These are phyloP conservation scores for Pyrrhoderma lamaoense DNA, from an alignment of 1,284 basidiomycete genomes.

Conservation along the genomic window DNA sequence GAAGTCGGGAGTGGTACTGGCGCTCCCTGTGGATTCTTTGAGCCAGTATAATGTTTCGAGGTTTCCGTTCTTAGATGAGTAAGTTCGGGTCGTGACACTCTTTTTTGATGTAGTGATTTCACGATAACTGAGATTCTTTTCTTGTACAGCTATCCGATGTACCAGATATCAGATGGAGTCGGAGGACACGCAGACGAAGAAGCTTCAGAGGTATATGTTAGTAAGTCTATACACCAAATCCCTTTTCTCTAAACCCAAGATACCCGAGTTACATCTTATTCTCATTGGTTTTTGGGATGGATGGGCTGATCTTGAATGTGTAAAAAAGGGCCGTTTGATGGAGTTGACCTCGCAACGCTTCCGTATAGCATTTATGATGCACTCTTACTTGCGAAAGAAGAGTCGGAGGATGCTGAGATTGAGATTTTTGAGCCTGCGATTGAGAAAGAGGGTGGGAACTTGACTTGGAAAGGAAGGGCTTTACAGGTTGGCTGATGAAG, in stretches of 20 bases:
- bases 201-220: constrained; percentile 9
- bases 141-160: background rate
- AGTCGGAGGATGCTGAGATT: constrained; percentile 12
- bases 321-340: constrained; percentile 13
- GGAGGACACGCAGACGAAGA: constrained; percentile 14
- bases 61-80: too few relatives aligned
- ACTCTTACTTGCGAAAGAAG: constrained; percentile 7
- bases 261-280: background rate
- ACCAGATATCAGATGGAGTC: constrained; percentile 15
- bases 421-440: constrained; percentile 14
- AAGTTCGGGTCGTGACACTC: too few relatives aligned
- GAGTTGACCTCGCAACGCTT: constrained; percentile 1
- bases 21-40: too few relatives aligned
- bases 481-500: constrained; percentile 13
- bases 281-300: background rate
- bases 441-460: background rate
- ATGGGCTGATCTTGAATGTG: background rate
- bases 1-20: too few relatives aligned
- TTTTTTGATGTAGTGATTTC: too few relatives aligned
- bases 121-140: background rate
- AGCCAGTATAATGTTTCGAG: too few relatives aligned
- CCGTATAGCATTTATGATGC: constrained; percentile 13
- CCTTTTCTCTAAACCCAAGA: background rate
- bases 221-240: constrained; percentile 3
- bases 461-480: constrained; percentile 4